phyloP scores from a whole-genome alignment of 2,329 filamentous ascomycete genomes.

The Cladosporium colombiae region DNA sequence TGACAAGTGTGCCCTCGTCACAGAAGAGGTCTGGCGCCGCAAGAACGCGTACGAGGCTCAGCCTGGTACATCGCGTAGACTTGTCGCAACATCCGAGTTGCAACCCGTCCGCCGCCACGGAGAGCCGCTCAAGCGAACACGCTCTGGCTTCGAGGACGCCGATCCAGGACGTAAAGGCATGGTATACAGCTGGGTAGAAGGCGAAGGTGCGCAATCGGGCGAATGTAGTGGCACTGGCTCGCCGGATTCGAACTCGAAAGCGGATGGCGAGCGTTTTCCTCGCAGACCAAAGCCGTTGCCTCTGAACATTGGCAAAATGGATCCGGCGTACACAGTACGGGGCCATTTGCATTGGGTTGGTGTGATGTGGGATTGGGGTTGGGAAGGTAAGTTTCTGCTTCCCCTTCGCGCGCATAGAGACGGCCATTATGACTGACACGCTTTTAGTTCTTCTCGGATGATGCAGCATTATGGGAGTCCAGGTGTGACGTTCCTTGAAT shows the following conservation, averaged over 20 bases:
- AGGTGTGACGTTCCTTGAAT: background rate
- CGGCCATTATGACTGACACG: constrained; percentile 10
- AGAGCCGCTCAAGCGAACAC: constrained; percentile 26
- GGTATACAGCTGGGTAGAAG: constrained; percentile 36
- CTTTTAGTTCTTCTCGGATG: constrained; percentile 44
- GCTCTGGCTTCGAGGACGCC: constrained; percentile 23
- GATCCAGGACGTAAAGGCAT: constrained; percentile 37
- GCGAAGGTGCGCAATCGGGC: constrained; percentile 12
- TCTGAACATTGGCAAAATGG: constrained; percentile 44
- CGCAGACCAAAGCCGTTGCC: constrained; percentile 19
- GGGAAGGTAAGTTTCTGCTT: constrained; percentile 59
- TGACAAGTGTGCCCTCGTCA: constrained; percentile 64
- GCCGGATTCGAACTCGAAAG: constrained; percentile 10
- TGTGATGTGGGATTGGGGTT: constrained; percentile 72
- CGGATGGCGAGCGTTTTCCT: constrained; percentile 21
- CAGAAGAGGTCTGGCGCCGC: constrained; percentile 66
- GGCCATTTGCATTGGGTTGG: constrained; percentile 69
- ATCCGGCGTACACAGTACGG: constrained; percentile 64
- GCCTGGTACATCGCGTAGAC: constrained; percentile 33
- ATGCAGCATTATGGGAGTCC: constrained; percentile 8
- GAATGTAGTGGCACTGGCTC: constrained; percentile 19
- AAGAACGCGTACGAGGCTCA: constrained; percentile 56
- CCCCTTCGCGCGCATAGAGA: background rate
- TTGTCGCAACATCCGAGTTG: constrained; percentile 41
- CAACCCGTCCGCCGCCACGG: constrained; percentile 31